phyloP scores from a whole-genome alignment of 306 rosid genomes.

The Pueraria montana region DNA sequence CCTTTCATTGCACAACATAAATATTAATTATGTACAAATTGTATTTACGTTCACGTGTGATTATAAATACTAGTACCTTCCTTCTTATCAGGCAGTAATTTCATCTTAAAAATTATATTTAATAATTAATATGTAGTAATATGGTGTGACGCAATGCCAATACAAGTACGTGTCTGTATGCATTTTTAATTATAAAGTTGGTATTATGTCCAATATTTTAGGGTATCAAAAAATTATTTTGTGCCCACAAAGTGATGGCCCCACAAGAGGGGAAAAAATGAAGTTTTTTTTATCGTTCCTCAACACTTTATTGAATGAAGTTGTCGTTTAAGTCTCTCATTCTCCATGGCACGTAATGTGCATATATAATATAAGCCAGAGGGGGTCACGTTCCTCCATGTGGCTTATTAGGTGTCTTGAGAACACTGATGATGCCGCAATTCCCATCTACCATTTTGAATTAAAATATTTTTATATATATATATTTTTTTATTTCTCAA shows the following conservation, averaged over 20 bases:
- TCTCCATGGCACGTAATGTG: background rate
- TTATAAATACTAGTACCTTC: too few relatives aligned
- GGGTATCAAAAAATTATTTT: background rate
- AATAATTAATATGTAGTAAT: background rate
- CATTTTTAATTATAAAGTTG: background rate
- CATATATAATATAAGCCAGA: background rate
- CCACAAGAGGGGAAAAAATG: constrained; percentile 9
- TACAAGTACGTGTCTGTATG: background rate
- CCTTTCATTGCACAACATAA: too few relatives aligned
- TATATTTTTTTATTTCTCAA: background rate
- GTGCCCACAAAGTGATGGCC: background rate
- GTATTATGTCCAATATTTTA: background rate
- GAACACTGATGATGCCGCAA: background rate
- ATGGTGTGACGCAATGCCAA: background rate
- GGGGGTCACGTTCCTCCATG: constrained; percentile 12
- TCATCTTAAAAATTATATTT: background rate
- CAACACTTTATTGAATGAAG: background rate
- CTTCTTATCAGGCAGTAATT: too few relatives aligned
- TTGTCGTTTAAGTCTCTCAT: background rate
- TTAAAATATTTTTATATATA: background rate
- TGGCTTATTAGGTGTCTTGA: constrained; percentile 38
- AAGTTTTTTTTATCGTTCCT: background rate
- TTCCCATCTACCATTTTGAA: constrained; percentile 5
- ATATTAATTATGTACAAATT: background rate
- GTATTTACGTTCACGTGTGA: background rate